Conservation (phyloP, 768 basidiomycete species). For the Epithele typhae region DNA sequence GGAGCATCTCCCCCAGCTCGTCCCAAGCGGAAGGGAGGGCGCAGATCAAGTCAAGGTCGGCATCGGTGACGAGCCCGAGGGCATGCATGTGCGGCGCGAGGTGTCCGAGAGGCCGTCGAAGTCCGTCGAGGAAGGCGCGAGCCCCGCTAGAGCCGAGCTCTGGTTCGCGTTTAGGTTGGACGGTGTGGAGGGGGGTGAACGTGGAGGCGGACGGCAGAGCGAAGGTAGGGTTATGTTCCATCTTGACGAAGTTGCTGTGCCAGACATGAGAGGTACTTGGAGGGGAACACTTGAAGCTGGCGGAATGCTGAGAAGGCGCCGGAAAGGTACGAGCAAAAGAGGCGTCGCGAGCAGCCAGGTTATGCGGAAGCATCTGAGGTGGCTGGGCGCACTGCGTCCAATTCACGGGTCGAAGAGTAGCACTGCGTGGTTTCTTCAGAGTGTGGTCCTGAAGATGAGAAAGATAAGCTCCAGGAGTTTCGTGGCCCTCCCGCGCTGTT, state of each 20-base stretch:
- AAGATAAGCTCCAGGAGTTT: no score
- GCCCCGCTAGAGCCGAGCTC: background rate
- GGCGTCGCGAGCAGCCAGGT: no score
- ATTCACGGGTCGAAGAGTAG: no score
- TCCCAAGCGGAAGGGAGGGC: conserved; percentile 12
- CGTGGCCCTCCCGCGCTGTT: no score
- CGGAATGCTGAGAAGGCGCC: no score
- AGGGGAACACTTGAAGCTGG: no score
- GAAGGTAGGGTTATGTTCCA: background rate
- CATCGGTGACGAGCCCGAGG: conserved; percentile 9
- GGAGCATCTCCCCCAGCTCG: conserved; percentile 7
- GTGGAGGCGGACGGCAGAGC: background rate
- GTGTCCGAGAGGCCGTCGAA: conserved; percentile 7
- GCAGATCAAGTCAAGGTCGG: conserved; percentile 9
- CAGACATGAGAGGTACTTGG: background rate
- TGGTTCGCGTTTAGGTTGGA: background rate
- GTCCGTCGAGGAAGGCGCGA: conserved; percentile 1
- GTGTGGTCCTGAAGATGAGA: no score
- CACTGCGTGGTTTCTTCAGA: no score
- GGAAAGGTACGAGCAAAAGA: no score
- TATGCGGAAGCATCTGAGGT: no score
- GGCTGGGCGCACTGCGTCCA: no score
- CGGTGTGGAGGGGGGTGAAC: background rate
- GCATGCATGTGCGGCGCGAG: conserved; percentile 6
- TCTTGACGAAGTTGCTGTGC: background rate